phyloP scores from a whole-genome alignment of 2,329 filamentous ascomycete species.

The Cladosporium sp. region DNA sequence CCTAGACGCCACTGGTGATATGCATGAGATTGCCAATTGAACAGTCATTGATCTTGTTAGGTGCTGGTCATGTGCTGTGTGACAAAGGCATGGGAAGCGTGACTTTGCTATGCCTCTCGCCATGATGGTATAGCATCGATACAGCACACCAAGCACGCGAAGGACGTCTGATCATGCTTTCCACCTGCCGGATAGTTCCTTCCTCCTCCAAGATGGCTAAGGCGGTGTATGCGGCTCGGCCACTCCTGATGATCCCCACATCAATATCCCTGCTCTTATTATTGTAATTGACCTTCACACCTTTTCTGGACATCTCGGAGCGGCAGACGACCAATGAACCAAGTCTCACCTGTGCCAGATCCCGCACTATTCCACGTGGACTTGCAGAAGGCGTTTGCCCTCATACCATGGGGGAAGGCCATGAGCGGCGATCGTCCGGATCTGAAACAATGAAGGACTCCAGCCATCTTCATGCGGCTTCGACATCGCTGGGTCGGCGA shows the following conservation, averaged over 20 bases:
- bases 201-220: background rate
- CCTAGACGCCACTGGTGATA: background rate
- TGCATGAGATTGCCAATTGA: background rate
- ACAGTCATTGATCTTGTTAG: background rate
- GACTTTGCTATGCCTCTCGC: background rate
- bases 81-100: background rate
- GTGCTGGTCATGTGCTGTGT: background rate
- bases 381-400: background rate
- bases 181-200: background rate
- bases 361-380: background rate
- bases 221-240: slow-evolving; percentile 8
- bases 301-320: background rate
- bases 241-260: background rate
- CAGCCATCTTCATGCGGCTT: background rate
- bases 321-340: background rate
- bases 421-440: background rate
- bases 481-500: background rate
- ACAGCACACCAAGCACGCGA: background rate
- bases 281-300: background rate
- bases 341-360: background rate
- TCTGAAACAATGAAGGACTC: slow-evolving; percentile 18
- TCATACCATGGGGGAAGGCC: background rate
- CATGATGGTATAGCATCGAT: background rate
- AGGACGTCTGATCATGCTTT: background rate
- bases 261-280: background rate